phyloP scores from a whole-genome alignment of 2,329 filamentous ascomycete genomes.

The Xylaria sp. region DNA sequence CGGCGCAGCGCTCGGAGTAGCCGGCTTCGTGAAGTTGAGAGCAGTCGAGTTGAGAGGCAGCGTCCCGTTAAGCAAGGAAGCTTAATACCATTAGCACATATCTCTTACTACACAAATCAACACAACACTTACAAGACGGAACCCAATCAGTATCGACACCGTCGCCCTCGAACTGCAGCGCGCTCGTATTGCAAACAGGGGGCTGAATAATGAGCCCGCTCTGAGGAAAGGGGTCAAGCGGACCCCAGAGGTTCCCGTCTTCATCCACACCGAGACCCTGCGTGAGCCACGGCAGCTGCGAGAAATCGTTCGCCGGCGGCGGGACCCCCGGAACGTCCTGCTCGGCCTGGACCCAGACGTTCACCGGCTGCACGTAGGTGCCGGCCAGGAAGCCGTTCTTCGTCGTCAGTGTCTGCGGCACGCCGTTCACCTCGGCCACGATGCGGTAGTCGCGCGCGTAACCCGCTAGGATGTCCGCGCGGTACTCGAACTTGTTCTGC shows the following conservation, averaged over 20 bases:
- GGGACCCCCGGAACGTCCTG: slow-evolving; percentile 51
- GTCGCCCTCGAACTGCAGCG: slow-evolving; percentile 31
- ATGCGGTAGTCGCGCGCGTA: slow-evolving; percentile 54
- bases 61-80: slow-evolving; percentile 38
- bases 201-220: slow-evolving; percentile 50
- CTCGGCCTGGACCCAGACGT: slow-evolving; percentile 53
- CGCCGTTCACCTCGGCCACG: slow-evolving; percentile 50
- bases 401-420: slow-evolving; percentile 47
- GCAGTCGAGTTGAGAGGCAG: slow-evolving; percentile 36
- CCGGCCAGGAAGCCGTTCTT: slow-evolving; percentile 52
- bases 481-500: slow-evolving; percentile 54
- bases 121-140: slow-evolving; percentile 37
- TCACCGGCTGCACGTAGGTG: slow-evolving; percentile 52
- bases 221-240: slow-evolving; percentile 54
- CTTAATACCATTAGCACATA: slow-evolving; percentile 21
- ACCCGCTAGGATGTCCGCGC: slow-evolving; percentile 48
- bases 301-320: slow-evolving; percentile 52
- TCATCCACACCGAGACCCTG: slow-evolving; percentile 51
- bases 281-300: slow-evolving; percentile 52
- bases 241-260: slow-evolving; percentile 52
- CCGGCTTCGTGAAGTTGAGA: slow-evolving; percentile 21
- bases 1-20: slow-evolving; percentile 3
- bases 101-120: neutral
- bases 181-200: slow-evolving; percentile 35
- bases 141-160: slow-evolving; percentile 38